These are phyloP conservation scores for Rhypophila decipiens DNA, from an alignment of 495 filamentous ascomycete genomes.

Conservation along the genomic window DNA sequence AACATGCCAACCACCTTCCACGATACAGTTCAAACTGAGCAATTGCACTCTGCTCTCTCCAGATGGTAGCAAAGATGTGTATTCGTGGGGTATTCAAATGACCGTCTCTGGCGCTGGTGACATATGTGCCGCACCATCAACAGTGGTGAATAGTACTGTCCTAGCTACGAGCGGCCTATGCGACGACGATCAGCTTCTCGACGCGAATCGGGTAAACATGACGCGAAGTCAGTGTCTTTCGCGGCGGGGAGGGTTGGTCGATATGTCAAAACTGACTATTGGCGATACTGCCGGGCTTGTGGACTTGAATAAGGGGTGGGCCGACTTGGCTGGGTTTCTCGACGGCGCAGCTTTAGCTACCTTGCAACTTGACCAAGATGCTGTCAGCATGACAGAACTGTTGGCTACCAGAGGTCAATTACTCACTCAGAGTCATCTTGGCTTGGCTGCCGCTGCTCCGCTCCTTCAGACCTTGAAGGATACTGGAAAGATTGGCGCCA, in stretches of 20 bases:
- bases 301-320: constrained; percentile 7
- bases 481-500: constrained; percentile 5
- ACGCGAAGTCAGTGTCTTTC: constrained; percentile 5
- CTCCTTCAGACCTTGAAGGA: constrained; percentile 7
- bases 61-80: not conserved
- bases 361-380: constrained; percentile 2
- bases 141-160: constrained; percentile 7
- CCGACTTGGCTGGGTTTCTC: constrained; percentile 3
- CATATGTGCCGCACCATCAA: constrained; percentile 9
- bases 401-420: constrained; percentile 10
- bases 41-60: constrained; percentile 5
- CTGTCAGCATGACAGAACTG: constrained; percentile 1
- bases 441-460: constrained; percentile 4
- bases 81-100: constrained; percentile 7
- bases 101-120: not conserved
- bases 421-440: constrained; percentile 11
- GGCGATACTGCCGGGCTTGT: not conserved
- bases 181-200: constrained; percentile 4
- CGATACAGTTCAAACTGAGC: constrained; percentile 5
- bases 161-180: constrained; percentile 5
- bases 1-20: not conserved
- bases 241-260: constrained; percentile 8
- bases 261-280: not conserved
- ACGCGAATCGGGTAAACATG: not conserved
- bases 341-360: constrained; percentile 1